Percentiles rank a stretch among this genome's conserved stretches.
Evolutionary conservation across 768 basidiomycete species (phyloP).

Genomic region (Gloeostereum incarnatum): DNA sequence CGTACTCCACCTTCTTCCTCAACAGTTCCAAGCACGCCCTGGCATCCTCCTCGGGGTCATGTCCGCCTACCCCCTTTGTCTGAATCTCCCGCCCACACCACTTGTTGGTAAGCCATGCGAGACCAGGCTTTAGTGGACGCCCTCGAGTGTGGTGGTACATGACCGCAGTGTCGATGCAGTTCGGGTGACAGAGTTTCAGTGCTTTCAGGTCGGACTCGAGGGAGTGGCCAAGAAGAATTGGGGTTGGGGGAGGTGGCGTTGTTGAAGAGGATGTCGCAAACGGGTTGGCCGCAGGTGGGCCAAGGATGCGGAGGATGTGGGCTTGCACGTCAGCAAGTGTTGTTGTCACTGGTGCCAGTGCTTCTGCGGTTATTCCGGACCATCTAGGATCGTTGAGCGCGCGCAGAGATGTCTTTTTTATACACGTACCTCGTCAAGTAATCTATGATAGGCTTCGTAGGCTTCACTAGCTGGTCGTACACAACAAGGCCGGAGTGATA

Average conservation of each 20-base stretch:
- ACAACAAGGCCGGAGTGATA: constrained; percentile 60
- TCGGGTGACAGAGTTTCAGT: constrained; percentile 77
- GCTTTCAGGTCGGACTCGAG: constrained; percentile 91
- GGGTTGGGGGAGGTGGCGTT: constrained; percentile 35
- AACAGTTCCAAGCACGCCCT: constrained; percentile 81
- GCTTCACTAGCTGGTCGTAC: constrained; percentile 88
- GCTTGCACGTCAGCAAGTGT: constrained; percentile 74
- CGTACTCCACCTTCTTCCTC: constrained; percentile 69
- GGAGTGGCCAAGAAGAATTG: constrained; percentile 90
- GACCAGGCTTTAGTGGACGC: constrained; percentile 85
- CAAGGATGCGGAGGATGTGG: constrained; percentile 54
- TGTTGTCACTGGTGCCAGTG: constrained; percentile 61
- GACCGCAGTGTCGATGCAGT: constrained; percentile 88
- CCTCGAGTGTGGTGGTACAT: constrained; percentile 91
- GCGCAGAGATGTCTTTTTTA: not conserved
- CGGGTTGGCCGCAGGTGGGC: constrained; percentile 35
- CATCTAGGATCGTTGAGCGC: constrained; percentile 38
- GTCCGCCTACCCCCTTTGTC: constrained; percentile 72
- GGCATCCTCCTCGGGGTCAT: constrained; percentile 94
- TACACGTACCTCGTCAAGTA: constrained; percentile 77
- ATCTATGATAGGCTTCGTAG: constrained; percentile 73
- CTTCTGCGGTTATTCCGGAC: constrained; percentile 86
- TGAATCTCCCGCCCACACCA: constrained; percentile 92
- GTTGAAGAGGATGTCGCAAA: constrained; percentile 22
- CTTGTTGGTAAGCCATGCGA: constrained; percentile 95